Percentiles rank a stretch among this genome's conserved stretches.
phyloP scores from a whole-genome alignment of 345 rosid species.

The Rhizophora apiculata region DNA sequence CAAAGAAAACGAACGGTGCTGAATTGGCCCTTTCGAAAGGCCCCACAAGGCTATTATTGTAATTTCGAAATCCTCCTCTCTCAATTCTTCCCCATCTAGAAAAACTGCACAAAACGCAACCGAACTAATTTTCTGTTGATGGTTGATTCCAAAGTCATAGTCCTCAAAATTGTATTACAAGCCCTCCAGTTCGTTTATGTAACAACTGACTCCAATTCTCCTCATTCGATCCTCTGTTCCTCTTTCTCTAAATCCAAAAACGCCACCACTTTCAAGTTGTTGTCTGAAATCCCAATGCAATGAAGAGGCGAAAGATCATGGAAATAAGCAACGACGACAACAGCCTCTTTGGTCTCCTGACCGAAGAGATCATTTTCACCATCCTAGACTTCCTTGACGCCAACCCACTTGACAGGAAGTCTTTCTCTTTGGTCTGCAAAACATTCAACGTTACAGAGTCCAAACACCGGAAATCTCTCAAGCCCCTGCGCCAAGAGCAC shows the following conservation, averaged over 20 bases:
- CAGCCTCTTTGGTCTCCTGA: conserved; percentile 42
- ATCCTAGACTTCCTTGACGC: conserved; percentile 45
- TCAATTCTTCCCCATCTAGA: conserved; percentile 9
- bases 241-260: not conserved
- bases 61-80: not conserved
- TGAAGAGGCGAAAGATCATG: conserved; percentile 14
- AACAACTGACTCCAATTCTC: not conserved
- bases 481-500: conserved; percentile 52
- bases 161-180: not conserved
- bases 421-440: conserved; percentile 55
- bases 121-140: conserved; percentile 6
- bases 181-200: not conserved
- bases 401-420: conserved; percentile 50
- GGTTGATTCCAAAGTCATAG: not conserved
- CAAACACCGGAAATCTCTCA: conserved; percentile 46
- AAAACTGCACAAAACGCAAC: not conserved
- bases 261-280: too few species aligned
- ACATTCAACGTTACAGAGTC: conserved; percentile 46
- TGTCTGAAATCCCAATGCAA: not conserved
- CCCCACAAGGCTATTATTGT: conserved; percentile 9
- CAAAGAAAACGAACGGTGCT: not conserved
- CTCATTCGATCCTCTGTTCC: not conserved
- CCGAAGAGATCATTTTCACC: conserved; percentile 53
- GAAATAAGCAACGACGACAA: not conserved
- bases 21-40: not conserved